Evolutionary conservation across 2,329 filamentous ascomycete genomes (phyloP).

Genomic region (Hypoxylon sp.): DNA sequence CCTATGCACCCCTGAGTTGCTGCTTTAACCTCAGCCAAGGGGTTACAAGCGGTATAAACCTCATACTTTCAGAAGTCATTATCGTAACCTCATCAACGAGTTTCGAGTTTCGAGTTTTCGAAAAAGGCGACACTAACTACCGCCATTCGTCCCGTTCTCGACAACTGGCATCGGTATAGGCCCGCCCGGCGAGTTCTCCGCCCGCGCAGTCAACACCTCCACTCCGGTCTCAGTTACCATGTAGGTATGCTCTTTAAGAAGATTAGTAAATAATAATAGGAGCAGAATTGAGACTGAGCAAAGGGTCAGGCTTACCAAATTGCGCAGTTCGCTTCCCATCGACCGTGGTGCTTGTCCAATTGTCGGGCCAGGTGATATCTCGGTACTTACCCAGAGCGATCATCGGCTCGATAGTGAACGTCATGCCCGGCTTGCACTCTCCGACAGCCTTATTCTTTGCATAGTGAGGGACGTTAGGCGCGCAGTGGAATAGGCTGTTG

Average conservation of each 20-base stretch:
- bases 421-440: slow-evolving; percentile 94
- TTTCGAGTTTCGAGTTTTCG: no score
- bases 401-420: slow-evolving; percentile 99
- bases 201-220: slow-evolving; percentile 80
- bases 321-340: slow-evolving; percentile 92
- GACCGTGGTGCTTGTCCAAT: slow-evolving; percentile 95
- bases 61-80: no score
- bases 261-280: slow-evolving; percentile 10
- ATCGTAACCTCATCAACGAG: no score
- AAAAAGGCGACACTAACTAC: not conserved
- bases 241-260: slow-evolving; percentile 74
- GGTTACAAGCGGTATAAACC: no score
- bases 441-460: slow-evolving; percentile 98
- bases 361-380: slow-evolving; percentile 97
- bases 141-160: slow-evolving; percentile 34
- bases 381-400: slow-evolving; percentile 89
- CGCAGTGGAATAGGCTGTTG: slow-evolving; percentile 90
- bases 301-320: slow-evolving; percentile 72
- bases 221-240: slow-evolving; percentile 85
- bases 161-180: slow-evolving; percentile 64
- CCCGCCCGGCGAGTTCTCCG: slow-evolving; percentile 78
- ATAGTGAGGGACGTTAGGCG: slow-evolving; percentile 96
- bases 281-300: not conserved
- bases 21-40: no score
- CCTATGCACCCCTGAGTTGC: no score